Conservation (phyloP, 805 yeast genomes). For the Isabelozyma heimii region DNA sequence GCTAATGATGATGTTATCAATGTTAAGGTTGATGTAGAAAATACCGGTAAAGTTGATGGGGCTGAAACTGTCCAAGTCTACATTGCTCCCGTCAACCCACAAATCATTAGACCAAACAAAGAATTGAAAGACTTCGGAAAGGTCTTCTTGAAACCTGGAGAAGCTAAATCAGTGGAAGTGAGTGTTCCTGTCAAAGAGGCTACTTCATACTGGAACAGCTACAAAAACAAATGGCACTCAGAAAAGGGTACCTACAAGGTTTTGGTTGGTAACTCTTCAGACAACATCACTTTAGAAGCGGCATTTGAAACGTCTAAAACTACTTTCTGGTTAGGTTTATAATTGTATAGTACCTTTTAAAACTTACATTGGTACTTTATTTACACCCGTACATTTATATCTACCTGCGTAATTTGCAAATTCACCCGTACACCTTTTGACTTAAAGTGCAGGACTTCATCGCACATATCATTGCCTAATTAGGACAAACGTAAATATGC, state of each 20-base stretch:
- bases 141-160: slow-evolving; percentile 45
- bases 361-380: no score
- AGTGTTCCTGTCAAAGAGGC: slow-evolving; percentile 47
- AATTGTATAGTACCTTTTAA: background rate
- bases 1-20: slow-evolving; percentile 22
- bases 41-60: slow-evolving; percentile 49
- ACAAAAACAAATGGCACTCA: slow-evolving; percentile 47
- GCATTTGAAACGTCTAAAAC: slow-evolving; percentile 8
- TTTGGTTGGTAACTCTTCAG: slow-evolving; percentile 42
- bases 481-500: slow-evolving; percentile 10
- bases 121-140: slow-evolving; percentile 61
- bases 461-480: slow-evolving; percentile 4
- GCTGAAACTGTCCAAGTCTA: slow-evolving; percentile 58
- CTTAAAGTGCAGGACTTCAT: background rate
- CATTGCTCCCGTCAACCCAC: slow-evolving; percentile 35
- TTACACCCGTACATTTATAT: no score
- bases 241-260: slow-evolving; percentile 51
- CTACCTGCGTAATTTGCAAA: background rate
- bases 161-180: slow-evolving; percentile 33
- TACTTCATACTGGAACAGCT: slow-evolving; percentile 53
- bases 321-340: slow-evolving; percentile 10
- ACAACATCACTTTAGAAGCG: slow-evolving; percentile 18
- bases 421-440: background rate
- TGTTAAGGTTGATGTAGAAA: slow-evolving; percentile 41
- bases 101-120: slow-evolving; percentile 50